These are phyloP conservation scores for Talaromyces nanjingensis DNA, from an alignment of 495 filamentous ascomycete species.

Conservation along the genomic window DNA sequence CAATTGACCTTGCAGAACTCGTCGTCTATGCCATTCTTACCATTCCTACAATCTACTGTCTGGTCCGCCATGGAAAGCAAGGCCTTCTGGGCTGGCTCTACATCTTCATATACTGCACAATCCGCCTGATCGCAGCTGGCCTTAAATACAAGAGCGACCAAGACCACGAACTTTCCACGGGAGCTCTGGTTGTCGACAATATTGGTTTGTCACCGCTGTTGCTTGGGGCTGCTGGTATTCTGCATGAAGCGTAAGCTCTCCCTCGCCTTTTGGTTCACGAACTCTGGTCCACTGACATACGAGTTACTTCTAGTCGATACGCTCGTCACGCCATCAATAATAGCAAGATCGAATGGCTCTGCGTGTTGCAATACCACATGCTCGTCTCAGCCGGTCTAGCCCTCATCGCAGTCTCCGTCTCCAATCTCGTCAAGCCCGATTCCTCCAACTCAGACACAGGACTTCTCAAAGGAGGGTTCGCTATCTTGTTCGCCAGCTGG, in stretches of 20 bases:
- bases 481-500: slow-evolving; percentile 27
- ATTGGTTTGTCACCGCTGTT: slow-evolving; percentile 39
- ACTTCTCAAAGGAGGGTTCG: slow-evolving; percentile 26
- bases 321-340: slow-evolving; percentile 13
- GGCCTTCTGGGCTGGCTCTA: slow-evolving; percentile 34
- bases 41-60: slow-evolving; percentile 23
- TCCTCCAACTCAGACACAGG: slow-evolving; percentile 14
- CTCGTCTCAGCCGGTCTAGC: slow-evolving; percentile 21
- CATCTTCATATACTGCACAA: slow-evolving; percentile 28
- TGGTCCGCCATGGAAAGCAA: slow-evolving; percentile 24
- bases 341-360: slow-evolving; percentile 12
- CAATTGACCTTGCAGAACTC: slow-evolving; percentile 25
- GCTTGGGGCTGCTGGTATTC: slow-evolving; percentile 26
- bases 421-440: slow-evolving; percentile 16
- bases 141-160: slow-evolving; percentile 21
- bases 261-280: neutral
- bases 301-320: neutral
- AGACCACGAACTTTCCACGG: slow-evolving; percentile 9
- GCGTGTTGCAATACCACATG: slow-evolving; percentile 16
- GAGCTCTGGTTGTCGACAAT: slow-evolving; percentile 28
- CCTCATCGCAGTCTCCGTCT: slow-evolving; percentile 20
- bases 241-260: slow-evolving; percentile 33
- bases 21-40: slow-evolving; percentile 27
- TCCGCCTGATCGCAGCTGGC: slow-evolving; percentile 28
- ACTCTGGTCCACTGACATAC: too few relatives aligned